Evolutionary conservation across 768 basidiomycete species (phyloP), one percentile per base, ranked within the genome.

Genomic region (Lyophyllum atratum): DNA sequence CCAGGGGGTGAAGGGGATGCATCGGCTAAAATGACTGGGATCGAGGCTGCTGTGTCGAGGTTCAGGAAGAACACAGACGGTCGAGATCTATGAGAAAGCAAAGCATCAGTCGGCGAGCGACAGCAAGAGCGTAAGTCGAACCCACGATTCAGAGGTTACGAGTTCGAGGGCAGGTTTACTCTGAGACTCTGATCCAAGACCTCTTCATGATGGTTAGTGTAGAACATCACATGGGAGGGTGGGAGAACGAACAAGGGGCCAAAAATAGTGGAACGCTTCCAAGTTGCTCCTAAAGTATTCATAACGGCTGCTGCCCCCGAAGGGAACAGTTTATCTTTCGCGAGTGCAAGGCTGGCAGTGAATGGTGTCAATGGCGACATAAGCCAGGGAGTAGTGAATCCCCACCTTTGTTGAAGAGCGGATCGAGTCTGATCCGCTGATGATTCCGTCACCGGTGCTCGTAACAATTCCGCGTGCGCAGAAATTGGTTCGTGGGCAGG

Each of bases 181-280:
- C 29, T 28, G 48, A 28, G 64, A 54, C 31, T 73, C 68, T 8
- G 70, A 72, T 12, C 74, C 79, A 54, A 76, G 59, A 9, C 73
- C 74, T 51, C 79, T 80, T 21, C 0, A 28, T 31, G 21, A 28
- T 1, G 26, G 52, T 50, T 17, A 59, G 45, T 44, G 26, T 12
- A 52, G 31, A 14, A 31, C 42, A 24, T 28, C 47, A 26, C 10
- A 17, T 10, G 21, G 11, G n/a, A 29, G 37, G 29, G 51, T 40
- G 50, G 63, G 48, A 37, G 26, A 51, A 59, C 58, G 56, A 52
- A 54, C 87, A 87, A 66, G 51, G 85, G 83, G 21, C 85, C 86
- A 61, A 89, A 89, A 25, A 89, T 88, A 1, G 86, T 87, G n/a
- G 81, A 75, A 34, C 72, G 72, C 56, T 73, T 80, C 72, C 81